Evolutionary conservation across 1,139 yeast genomes (phyloP).

Genomic region (Ogataea hybrid): DNA sequence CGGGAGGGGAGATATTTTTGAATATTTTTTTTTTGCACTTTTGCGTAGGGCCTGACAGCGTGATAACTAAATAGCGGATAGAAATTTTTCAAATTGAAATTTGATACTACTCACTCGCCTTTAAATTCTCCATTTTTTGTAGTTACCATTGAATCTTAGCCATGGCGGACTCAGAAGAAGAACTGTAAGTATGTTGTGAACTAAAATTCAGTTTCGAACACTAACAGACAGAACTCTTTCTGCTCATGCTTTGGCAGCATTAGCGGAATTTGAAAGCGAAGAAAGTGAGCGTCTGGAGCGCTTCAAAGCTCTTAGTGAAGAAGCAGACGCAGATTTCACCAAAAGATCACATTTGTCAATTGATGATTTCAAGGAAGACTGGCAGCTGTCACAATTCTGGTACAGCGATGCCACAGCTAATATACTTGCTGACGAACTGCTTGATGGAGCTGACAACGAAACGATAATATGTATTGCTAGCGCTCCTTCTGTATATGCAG

Average conservation of each 20-base stretch:
- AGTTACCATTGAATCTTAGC: no score
- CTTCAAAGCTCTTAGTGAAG: constrained; percentile 54
- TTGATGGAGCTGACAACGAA: constrained; percentile 70
- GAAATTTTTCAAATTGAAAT: no score
- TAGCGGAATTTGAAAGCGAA: constrained; percentile 68
- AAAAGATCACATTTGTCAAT: constrained; percentile 30
- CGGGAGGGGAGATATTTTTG: constrained; percentile 22
- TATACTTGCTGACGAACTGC: constrained; percentile 60
- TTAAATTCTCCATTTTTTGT: no score
- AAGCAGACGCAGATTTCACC: constrained; percentile 56
- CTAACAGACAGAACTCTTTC: constrained; percentile 42
- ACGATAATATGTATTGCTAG: constrained; percentile 75
- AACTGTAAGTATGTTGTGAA: constrained; percentile 11
- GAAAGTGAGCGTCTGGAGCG: constrained; percentile 58
- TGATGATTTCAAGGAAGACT: constrained; percentile 72
- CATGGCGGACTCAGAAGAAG: constrained; percentile 17
- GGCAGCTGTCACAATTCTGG: constrained; percentile 96
- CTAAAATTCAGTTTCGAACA: background rate
- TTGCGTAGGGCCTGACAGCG: no score
- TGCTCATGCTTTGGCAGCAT: constrained; percentile 72
- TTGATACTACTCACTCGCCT: no score
- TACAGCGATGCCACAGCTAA: constrained; percentile 72
- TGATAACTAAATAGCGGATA: no score
- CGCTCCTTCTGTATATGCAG: constrained; percentile 93
- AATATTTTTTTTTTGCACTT: no score